Conservation (phyloP, 139 green algal species). For the Diplosphaera chodatii region DNA sequence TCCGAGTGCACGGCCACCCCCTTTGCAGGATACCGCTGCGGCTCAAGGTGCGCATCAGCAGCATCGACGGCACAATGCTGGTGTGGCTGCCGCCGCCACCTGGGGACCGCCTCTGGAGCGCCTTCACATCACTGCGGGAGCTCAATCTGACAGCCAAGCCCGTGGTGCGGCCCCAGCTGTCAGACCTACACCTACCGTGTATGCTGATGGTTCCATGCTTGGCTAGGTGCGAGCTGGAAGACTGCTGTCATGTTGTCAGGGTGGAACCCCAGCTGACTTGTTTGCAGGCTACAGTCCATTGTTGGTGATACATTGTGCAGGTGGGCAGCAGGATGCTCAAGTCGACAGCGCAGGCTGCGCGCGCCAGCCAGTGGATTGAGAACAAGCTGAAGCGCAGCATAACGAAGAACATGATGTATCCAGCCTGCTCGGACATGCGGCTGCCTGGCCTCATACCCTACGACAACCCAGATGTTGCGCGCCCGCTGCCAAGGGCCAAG, state of each 20-base stretch:
- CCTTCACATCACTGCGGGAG: slow-evolving; percentile 33
- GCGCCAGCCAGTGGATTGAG: slow-evolving; percentile 36
- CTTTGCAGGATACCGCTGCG: slow-evolving; percentile 38
- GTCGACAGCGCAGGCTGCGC: slow-evolving; percentile 28
- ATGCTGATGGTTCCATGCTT: too few species aligned
- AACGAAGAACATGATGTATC: slow-evolving; percentile 46
- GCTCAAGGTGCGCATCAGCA: slow-evolving; percentile 30
- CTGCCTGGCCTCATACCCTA: slow-evolving; percentile 28
- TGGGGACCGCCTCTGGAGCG: slow-evolving; percentile 42
- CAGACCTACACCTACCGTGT: too few species aligned
- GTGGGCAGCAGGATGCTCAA: slow-evolving; percentile 41
- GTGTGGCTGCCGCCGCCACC: slow-evolving; percentile 47
- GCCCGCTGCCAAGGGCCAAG: slow-evolving; percentile 5
- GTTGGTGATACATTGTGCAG: too few species aligned
- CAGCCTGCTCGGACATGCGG: slow-evolving; percentile 31
- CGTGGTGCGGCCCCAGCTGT: slow-evolving; percentile 14
- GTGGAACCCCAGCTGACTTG: too few species aligned
- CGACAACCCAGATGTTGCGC: slow-evolving; percentile 10
- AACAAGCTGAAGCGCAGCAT: slow-evolving; percentile 31
- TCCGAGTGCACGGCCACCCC: not conserved
- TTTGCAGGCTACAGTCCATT: too few species aligned
- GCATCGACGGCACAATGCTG: slow-evolving; percentile 31
- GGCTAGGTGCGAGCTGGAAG: too few species aligned
- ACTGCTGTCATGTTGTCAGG: too few species aligned
- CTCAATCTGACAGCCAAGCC: slow-evolving; percentile 24